Evolutionary conservation across 2,329 filamentous ascomycete genomes (phyloP), one percentile per base, ranked within the genome.

Genomic region (Metarhizium sp.): DNA sequence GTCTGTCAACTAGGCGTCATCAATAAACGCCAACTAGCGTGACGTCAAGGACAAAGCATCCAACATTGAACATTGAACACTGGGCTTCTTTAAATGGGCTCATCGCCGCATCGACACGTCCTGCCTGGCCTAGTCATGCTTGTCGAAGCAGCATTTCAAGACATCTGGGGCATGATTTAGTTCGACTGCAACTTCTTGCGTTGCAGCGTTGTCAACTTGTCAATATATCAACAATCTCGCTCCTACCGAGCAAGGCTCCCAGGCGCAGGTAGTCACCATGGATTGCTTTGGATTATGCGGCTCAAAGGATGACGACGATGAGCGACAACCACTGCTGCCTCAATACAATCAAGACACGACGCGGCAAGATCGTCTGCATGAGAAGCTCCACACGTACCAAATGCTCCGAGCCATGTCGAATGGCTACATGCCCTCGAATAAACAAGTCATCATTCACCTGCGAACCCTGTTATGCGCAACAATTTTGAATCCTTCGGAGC

Each of bases 331-430:
- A 59, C 78, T 96, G 55, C 83, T 96, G 51, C 88, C 91, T 56
- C 86, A 85, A 64, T 94, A 94, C 76, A 78, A 84, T 64, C 87
- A 95, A 69, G 89, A 94, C 64, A 95, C 92, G 1, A 73, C 78
- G 36, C 75, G 92, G 54, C 89, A 96, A 78, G 79, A 84, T 50
- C 78, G 84, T 63, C 79, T 95, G 57, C 89, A 92, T 66, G 85
- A 92, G 70, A 96, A 96, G 77, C 80, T 97, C 58, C 92, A 96
- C 72, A 86, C 86, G 30, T 96, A 96, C 67, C 90, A 96, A 76
- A 95, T 96, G 87, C 68, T 91, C 32, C 82, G 88, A 53, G 92
- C 92, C 54, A 69, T 96, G 10, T 81, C 82, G 1, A 82, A 89
- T 64, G 92, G 92, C 6, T 96, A 85, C 71, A 92, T 97, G 87